A percentile compares a stretch with the other conserved stretches of the same genome.
Evolutionary conservation across 176 grass and related monocot species (phyloP).

Genomic region (Areca catechu): DNA sequence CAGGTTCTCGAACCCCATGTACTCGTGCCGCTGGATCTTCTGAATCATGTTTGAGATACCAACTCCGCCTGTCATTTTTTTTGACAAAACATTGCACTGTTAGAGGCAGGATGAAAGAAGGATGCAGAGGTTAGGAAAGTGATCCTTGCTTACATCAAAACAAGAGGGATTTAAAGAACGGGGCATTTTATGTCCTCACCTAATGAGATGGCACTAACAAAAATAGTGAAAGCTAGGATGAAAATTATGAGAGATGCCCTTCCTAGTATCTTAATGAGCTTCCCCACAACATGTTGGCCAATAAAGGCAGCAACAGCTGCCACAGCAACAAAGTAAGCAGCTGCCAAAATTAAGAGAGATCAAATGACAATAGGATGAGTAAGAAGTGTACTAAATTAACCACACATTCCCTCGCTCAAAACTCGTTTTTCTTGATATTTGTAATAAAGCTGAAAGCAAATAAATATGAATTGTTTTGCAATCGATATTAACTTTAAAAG

Average conservation of each 20-base stretch:
- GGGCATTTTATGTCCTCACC: slow-evolving; percentile 23
- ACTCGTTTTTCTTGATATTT: too few relatives aligned
- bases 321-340: slow-evolving; percentile 36
- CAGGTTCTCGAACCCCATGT: slow-evolving; percentile 69
- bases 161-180: too few relatives aligned
- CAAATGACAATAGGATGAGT: background rate
- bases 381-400: too few relatives aligned
- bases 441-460: too few relatives aligned
- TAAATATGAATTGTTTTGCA: too few relatives aligned
- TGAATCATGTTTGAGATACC: slow-evolving; percentile 43
- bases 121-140: too few relatives aligned
- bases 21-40: slow-evolving; percentile 34
- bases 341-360: slow-evolving; percentile 11
- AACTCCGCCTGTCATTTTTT: slow-evolving; percentile 32
- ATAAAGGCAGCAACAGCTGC: slow-evolving; percentile 34
- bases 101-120: too few relatives aligned
- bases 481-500: too few relatives aligned
- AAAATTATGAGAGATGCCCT: slow-evolving; percentile 65
- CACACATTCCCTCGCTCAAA: too few relatives aligned
- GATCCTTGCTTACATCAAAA: too few relatives aligned
- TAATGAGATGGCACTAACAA: slow-evolving; percentile 41
- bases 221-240: slow-evolving; percentile 61
- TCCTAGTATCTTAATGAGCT: slow-evolving; percentile 45
- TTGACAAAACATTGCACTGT: too few relatives aligned
- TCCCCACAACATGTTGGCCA: slow-evolving; percentile 37